Evolutionary conservation across 1,284 basidiomycete species (phyloP).

Genomic region (Fomitopsis schrenkii): DNA sequence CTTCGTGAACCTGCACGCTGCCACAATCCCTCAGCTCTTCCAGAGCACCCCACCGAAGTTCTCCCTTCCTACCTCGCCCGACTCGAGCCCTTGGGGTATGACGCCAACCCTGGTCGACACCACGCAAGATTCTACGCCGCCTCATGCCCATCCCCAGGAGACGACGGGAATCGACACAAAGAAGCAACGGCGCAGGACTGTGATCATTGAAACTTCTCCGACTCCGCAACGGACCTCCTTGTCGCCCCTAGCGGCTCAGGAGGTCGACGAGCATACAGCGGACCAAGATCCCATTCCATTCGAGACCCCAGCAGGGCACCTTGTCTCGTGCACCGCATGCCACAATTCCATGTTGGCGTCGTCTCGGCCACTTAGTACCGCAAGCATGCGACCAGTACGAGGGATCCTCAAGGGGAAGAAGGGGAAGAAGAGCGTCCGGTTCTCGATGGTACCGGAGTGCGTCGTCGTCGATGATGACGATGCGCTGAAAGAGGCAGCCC

Average conservation of each 20-base stretch:
- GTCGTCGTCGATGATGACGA: constrained; percentile 17
- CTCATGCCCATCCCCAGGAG: not conserved
- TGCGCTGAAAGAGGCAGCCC: not conserved
- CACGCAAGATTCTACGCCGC: constrained; percentile 2
- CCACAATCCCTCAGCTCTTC: not conserved
- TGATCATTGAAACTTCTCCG: constrained; percentile 27
- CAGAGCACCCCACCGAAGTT: constrained; percentile 9
- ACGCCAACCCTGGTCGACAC: constrained; percentile 13
- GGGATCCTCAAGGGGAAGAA: constrained; percentile 34
- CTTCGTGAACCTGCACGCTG: constrained; percentile 17
- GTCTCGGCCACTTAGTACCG: constrained; percentile 20
- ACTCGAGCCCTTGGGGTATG: constrained; percentile 10
- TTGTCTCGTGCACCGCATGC: constrained; percentile 6
- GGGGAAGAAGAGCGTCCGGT: constrained; percentile 32
- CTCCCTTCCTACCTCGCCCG: constrained; percentile 5
- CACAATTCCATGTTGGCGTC: constrained; percentile 11
- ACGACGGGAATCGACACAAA: constrained; percentile 8
- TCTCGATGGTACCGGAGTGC: constrained; percentile 26
- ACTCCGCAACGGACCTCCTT: not conserved
- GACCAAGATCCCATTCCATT: constrained; percentile 22
- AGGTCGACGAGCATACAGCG: constrained; percentile 10
- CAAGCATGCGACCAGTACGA: constrained; percentile 22
- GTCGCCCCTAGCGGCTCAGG: not conserved
- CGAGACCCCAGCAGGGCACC: constrained; percentile 14
- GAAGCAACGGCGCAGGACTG: constrained; percentile 25